Evolutionary conservation across 306 rosid genomes (phyloP).

Genomic region (Quercus dentata): DNA sequence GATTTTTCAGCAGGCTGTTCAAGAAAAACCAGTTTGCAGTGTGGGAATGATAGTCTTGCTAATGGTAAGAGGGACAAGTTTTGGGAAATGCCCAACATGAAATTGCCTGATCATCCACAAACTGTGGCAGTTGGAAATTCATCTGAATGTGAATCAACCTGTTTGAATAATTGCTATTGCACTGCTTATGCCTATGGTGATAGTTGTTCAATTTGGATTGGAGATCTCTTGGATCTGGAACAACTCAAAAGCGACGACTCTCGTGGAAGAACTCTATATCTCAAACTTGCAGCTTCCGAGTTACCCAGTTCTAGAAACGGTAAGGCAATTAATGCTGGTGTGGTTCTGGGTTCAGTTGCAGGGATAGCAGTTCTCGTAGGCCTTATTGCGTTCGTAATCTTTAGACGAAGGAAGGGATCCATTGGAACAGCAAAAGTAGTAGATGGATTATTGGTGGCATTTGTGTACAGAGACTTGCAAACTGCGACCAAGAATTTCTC

Average conservation of each 20-base stretch:
- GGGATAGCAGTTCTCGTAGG: no score
- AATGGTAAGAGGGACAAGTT: conserved; percentile 31
- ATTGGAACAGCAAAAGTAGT: no score
- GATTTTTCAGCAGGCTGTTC: conserved; percentile 52
- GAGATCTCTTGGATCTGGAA: conserved; percentile 29
- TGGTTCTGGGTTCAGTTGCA: no score
- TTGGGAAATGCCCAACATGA: conserved; percentile 2
- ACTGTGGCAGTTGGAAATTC: conserved; percentile 8
- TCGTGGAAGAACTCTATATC: conserved; percentile 33
- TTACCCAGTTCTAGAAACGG: no score
- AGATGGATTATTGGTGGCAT: no score
- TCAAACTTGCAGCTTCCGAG: conserved; percentile 57
- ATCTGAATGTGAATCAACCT: conserved; percentile 35
- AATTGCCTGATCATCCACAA: conserved; percentile 11
- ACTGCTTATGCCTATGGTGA: conserved; percentile 34
- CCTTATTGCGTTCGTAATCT: no score
- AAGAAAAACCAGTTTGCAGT: conserved; percentile 37
- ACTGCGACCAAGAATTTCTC: no score
- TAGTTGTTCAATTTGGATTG: conserved; percentile 41
- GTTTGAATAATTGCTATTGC: conserved; percentile 42
- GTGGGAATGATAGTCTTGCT: no score
- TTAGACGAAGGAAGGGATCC: no score
- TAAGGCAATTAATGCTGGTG: no score
- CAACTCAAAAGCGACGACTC: conserved; percentile 35
- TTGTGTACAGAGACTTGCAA: no score